phyloP scores from a whole-genome alignment of 257 asterid genomes.

The Nicotiana obtusifolia region DNA sequence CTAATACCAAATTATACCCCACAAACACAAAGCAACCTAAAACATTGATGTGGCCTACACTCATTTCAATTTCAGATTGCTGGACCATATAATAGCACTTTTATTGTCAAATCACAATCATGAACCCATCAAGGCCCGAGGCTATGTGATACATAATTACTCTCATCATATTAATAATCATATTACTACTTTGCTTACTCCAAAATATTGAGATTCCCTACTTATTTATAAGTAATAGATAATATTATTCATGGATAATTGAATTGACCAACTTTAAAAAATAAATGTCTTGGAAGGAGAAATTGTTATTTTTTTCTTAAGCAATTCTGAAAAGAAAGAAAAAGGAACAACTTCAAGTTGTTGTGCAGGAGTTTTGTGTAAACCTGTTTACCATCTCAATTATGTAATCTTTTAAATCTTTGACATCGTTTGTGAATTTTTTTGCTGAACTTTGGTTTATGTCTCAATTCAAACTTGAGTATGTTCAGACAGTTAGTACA shows the following conservation, averaged over 20 bases:
- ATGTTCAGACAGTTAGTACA: no score
- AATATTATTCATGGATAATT: background rate
- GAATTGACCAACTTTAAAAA: background rate
- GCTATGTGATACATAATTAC: background rate
- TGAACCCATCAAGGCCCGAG: background rate
- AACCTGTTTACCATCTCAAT: no score
- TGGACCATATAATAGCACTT: conserved; percentile 8
- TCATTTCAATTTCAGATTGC: background rate
- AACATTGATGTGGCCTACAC: background rate
- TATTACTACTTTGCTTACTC: background rate
- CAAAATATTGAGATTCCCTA: no score
- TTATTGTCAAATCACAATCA: background rate
- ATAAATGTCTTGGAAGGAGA: no score
- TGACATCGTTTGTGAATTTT: no score
- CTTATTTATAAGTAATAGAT: background rate
- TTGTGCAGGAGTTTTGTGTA: no score
- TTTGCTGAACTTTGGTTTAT: no score
- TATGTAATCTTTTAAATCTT: no score
- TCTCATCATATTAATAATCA: background rate
- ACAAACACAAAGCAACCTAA: background rate
- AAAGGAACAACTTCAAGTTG: no score
- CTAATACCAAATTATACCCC: background rate
- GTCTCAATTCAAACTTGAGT: no score
- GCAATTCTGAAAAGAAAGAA: no score
- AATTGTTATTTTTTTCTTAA: no score